Percentiles rank a stretch among this genome's conserved stretches.
Conservation (phyloP, 2,329 filamentous ascomycete species). For the Davidsoniella virescens region DNA sequence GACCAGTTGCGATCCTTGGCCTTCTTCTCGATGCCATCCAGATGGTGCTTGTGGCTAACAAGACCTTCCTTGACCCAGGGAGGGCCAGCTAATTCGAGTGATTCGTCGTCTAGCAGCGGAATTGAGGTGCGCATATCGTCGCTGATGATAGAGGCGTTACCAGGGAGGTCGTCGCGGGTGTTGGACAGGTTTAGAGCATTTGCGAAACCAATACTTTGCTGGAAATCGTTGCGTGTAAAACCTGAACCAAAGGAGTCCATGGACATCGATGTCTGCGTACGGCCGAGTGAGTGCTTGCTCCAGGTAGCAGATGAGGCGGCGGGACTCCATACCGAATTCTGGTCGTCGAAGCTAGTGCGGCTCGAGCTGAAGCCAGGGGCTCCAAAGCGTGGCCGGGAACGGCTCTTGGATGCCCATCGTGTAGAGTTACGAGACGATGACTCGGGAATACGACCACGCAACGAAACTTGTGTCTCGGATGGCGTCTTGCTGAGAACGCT, state of each 20-base stretch:
- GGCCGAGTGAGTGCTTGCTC: conserved; percentile 85
- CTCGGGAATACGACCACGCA: conserved; percentile 56
- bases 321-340: conserved; percentile 80
- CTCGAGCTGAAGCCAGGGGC: conserved; percentile 75
- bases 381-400: conserved; percentile 60
- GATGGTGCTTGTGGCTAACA: conserved; percentile 88
- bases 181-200: conserved; percentile 94
- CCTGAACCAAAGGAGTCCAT: conserved; percentile 76
- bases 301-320: conserved; percentile 73
- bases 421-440: conserved; percentile 30
- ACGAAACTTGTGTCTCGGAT: conserved; percentile 58
- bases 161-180: conserved; percentile 58
- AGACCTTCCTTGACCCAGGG: conserved; percentile 98
- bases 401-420: conserved; percentile 71
- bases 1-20: conserved; percentile 89
- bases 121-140: conserved; percentile 41
- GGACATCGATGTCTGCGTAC: conserved; percentile 81
- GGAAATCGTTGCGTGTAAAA: conserved; percentile 64
- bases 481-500: conserved; percentile 87
- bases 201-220: conserved; percentile 93
- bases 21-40: conserved; percentile 79
- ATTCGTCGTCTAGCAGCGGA: conserved; percentile 78
- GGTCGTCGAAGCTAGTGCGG: conserved; percentile 85
- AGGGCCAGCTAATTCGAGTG: conserved; percentile 77
- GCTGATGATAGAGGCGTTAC: conserved; percentile 38